Evolutionary conservation across 345 rosid genomes (phyloP), one percentile per base, ranked within the genome.

Genomic region (Eucalyptus polyanthemos): DNA sequence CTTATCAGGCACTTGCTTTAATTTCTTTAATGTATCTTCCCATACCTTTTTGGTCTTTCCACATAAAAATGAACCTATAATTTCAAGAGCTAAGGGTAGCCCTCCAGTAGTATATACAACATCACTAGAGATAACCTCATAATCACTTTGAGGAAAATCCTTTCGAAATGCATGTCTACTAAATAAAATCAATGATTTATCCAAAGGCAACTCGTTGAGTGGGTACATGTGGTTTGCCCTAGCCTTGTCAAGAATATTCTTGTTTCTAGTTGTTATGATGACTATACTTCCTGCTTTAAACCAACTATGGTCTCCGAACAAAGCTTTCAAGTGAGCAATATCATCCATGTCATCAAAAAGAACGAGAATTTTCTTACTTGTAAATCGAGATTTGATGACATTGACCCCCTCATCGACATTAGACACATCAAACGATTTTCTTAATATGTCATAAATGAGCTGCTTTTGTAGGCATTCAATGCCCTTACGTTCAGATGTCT

Each of bases 401-500:
- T 5, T 47, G 0, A 47, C 1, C 11, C 50, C 49, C 5, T 11
- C 0, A 1, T 47, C 50, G 0, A 1, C 50, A 47, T 47, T 47
- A 47, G 50, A 11, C 50, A 47, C 50, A 47, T 67, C 21, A 15
- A 1, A 4, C 0, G 11, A 31, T 0, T 4, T 0, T 15, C 40
- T 1, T 3, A 2, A 7, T 1, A 40, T 5, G 42, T 40, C 42
- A 40, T 2, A 1, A 40, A 40, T 40, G 42, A 40, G 42, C 42
- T 40, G 42, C 42, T 40, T 40, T 40, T 40, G 42, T 40, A 40
- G 42, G 42, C 42, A 40, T 40, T 40, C 42, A 40, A 40, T 40
- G 42, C 42, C 42, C 42, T 40, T 40, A 40, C 6, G 42, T 40
- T 40, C 2, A 40, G 42, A 40, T 40, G 42, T 40, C 42, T 40